Conservation (phyloP, 2,329 filamentous ascomycete genomes). For the Paracoccidioides brasiliensis region DNA sequence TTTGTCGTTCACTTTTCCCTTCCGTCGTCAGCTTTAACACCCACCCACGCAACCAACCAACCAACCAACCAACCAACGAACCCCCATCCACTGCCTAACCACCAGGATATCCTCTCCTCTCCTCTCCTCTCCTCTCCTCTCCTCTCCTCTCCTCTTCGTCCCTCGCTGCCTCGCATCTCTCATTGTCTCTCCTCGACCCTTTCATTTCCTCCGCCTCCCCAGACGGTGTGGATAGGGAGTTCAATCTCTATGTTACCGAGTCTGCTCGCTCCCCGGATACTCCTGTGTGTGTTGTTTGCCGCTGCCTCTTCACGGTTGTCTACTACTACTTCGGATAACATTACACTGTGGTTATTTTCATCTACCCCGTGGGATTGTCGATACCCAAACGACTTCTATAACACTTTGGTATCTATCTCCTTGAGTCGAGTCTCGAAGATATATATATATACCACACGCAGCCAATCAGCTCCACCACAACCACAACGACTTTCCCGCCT, state of each 20-base stretch:
- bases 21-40: slow-evolving; percentile 8
- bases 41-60: slow-evolving; percentile 4
- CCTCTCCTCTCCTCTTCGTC: slow-evolving; percentile 7
- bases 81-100: slow-evolving; percentile 6
- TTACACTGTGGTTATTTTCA: too few relatives aligned
- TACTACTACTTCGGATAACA: too few relatives aligned
- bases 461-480: neutral
- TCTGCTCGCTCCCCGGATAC: too few relatives aligned
- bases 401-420: neutral
- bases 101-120: slow-evolving; percentile 6
- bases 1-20: slow-evolving; percentile 7
- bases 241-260: too few relatives aligned
- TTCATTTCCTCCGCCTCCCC: neutral
- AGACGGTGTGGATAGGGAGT: too few relatives aligned
- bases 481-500: neutral
- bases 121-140: slow-evolving; percentile 8
- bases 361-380: neutral
- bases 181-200: neutral
- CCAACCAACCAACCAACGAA: slow-evolving; percentile 3
- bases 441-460: neutral
- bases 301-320: too few relatives aligned
- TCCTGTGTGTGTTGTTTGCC: too few relatives aligned
- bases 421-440: too few relatives aligned
- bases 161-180: neutral
- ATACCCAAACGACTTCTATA: neutral